Evolutionary conservation across 2,329 filamentous ascomycete genomes (phyloP).

Genomic region (Shiraia sp.): DNA sequence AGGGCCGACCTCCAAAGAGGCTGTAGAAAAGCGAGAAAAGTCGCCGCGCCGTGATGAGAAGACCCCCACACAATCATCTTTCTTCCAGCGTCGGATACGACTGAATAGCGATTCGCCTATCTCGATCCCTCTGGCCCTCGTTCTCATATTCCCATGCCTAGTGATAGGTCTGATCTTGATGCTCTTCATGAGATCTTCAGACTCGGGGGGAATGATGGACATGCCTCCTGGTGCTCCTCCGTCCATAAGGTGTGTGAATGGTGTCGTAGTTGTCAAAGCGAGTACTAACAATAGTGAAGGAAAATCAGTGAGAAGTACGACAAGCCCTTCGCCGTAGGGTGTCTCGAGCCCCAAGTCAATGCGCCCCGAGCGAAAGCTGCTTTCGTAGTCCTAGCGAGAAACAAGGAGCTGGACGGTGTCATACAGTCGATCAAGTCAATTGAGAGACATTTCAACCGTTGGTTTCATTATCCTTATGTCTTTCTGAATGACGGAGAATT

Average conservation of each 20-base stretch:
- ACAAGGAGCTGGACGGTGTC: slow-evolving; percentile 95
- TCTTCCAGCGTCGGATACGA: slow-evolving; percentile 84
- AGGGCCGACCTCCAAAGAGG: slow-evolving; percentile 49
- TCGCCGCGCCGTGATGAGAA: slow-evolving; percentile 49
- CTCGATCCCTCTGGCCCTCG: slow-evolving; percentile 88
- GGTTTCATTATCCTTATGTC: slow-evolving; percentile 98
- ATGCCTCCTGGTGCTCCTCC: slow-evolving; percentile 88
- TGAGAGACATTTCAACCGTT: slow-evolving; percentile 97
- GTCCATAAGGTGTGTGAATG: slow-evolving; percentile 72
- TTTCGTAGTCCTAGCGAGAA: slow-evolving; percentile 92
- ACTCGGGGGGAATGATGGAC: slow-evolving; percentile 77
- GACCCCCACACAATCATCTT: slow-evolving; percentile 64
- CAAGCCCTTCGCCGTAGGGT: slow-evolving; percentile 93
- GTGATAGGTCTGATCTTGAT: slow-evolving; percentile 89
- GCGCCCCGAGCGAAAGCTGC: slow-evolving; percentile 87
- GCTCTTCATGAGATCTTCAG: slow-evolving; percentile 86
- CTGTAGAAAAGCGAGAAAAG: slow-evolving; percentile 49
- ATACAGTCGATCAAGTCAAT: slow-evolving; percentile 97
- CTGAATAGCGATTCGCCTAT: slow-evolving; percentile 89
- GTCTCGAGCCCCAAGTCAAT: slow-evolving; percentile 74
- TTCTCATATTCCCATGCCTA: slow-evolving; percentile 88
- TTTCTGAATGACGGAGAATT: slow-evolving; percentile 98
- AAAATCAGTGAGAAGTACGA: slow-evolving; percentile 98
- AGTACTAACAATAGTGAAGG: slow-evolving; percentile 53
- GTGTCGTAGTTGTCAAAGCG: not conserved